phyloP scores from a whole-genome alignment of 2,329 filamentous ascomycete genomes.

The Talaromyces albobiverticillius region DNA sequence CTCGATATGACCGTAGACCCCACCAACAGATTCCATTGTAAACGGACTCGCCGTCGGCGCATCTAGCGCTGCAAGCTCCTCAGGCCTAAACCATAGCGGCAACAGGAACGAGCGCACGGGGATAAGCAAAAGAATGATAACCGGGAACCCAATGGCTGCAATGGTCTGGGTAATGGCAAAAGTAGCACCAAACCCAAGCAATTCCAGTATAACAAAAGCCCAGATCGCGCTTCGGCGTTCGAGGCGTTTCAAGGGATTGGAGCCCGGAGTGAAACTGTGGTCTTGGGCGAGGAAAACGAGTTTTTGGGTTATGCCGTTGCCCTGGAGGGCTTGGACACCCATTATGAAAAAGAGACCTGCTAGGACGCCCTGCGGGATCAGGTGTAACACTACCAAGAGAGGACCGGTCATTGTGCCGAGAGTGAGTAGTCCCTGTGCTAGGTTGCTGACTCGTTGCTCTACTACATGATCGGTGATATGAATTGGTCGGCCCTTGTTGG shows the following conservation, averaged over 20 bases:
- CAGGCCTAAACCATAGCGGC: conserved; percentile 57
- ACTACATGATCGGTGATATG: conserved; percentile 62
- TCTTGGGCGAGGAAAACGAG: conserved; percentile 68
- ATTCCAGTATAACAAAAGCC: conserved; percentile 66
- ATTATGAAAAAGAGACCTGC: conserved; percentile 83
- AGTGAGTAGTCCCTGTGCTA: conserved; percentile 73
- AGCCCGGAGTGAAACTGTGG: conserved; percentile 54
- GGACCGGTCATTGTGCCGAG: conserved; percentile 77
- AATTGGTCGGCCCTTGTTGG: conserved; percentile 55
- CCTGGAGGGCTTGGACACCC: conserved; percentile 73
- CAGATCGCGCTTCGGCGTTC: conserved; percentile 65
- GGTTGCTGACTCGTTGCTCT: conserved; percentile 75
- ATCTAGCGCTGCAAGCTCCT: conserved; percentile 64
- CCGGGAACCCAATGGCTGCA: conserved; percentile 75
- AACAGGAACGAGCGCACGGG: conserved; percentile 64
- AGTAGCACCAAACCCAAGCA: conserved; percentile 70
- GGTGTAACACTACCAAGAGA: conserved; percentile 68
- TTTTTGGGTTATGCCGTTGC: conserved; percentile 74
- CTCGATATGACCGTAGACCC: conserved; percentile 50
- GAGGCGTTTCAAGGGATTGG: conserved; percentile 60
- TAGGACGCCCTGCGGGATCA: conserved; percentile 76
- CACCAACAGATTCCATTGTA: conserved; percentile 73
- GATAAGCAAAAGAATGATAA: conserved; percentile 68
- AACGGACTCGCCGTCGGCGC: conserved; percentile 72
- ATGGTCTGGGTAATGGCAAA: conserved; percentile 83